These are phyloP conservation scores for Phytophthora quininea DNA, from an alignment of 352 stramenopile genomes.

Conservation along the genomic window DNA sequence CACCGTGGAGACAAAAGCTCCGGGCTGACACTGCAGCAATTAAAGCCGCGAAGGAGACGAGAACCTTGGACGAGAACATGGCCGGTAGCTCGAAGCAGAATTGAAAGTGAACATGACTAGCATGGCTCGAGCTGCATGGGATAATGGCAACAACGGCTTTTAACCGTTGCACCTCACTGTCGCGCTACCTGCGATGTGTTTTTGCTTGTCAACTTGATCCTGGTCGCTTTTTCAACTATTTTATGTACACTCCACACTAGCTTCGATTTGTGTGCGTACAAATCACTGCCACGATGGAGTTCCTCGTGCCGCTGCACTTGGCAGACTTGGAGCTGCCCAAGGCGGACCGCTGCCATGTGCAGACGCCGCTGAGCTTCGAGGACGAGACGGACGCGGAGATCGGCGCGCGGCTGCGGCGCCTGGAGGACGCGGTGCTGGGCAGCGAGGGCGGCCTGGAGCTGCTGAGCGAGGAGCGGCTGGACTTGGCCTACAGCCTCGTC, in stretches of 20 bases:
- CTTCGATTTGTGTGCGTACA: too few species aligned
- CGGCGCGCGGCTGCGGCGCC: constrained; percentile 41
- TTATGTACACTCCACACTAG: too few species aligned
- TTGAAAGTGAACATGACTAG: constrained; percentile 23
- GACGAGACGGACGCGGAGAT: constrained; percentile 56
- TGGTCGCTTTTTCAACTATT: too few species aligned
- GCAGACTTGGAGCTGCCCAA: constrained; percentile 80
- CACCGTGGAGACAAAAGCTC: constrained; percentile 52
- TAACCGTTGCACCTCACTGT: too few species aligned
- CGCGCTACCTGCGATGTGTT: too few species aligned
- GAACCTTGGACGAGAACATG: constrained; percentile 35
- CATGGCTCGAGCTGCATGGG: background rate
- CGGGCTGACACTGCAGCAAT: constrained; percentile 16
- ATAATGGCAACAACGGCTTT: background rate
- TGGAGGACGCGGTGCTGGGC: constrained; percentile 64
- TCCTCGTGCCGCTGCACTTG: constrained; percentile 71
- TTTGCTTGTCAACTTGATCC: too few species aligned
- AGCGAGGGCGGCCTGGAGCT: constrained; percentile 61
- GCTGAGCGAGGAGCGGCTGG: constrained; percentile 64
- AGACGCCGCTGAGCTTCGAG: constrained; percentile 63
- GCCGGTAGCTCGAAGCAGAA: constrained; percentile 18
- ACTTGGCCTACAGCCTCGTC: constrained; percentile 78
- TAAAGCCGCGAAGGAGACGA: constrained; percentile 12
- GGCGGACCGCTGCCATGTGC: constrained; percentile 68
- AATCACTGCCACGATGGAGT: constrained; percentile 47